A percentile compares a stretch with the other conserved stretches of the same genome.
Evolutionary conservation across 2,329 filamentous ascomycete genomes (phyloP).

Genomic region (Emydomyces testavorans): DNA sequence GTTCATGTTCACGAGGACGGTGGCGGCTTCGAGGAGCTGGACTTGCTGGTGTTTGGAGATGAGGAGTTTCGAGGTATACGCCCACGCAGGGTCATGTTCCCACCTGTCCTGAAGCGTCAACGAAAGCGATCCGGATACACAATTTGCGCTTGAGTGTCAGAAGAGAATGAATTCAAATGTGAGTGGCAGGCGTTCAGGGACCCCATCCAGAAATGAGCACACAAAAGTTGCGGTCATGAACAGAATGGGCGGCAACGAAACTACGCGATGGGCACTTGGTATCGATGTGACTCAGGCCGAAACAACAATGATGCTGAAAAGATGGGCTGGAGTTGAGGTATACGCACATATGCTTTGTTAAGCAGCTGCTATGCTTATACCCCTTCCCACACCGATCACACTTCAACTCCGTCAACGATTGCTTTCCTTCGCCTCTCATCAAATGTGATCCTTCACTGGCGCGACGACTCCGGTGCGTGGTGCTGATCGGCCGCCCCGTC

Average conservation of each 20-base stretch:
- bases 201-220: not conserved
- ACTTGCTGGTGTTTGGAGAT: slow-evolving; percentile 99
- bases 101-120: slow-evolving; percentile 54
- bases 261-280: no score
- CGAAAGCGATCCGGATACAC: slow-evolving; percentile 1
- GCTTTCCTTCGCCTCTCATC: slow-evolving; percentile 64
- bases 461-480: slow-evolving; percentile 47
- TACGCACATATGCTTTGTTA: slow-evolving; percentile 99
- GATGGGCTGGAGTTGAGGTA: slow-evolving; percentile 27
- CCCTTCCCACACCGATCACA: slow-evolving; percentile 98
- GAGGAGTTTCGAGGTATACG: slow-evolving; percentile 88
- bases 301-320: slow-evolving; percentile 28
- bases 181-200: not conserved
- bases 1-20: slow-evolving; percentile 90
- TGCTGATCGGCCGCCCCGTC: slow-evolving; percentile 37
- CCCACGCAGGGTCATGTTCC: slow-evolving; percentile 99
- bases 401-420: slow-evolving; percentile 73
- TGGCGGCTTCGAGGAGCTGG: slow-evolving; percentile 89
- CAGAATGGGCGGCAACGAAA: slow-evolving; percentile 12
- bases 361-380: slow-evolving; percentile 99
- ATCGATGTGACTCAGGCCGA: slow-evolving; percentile 12
- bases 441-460: slow-evolving; percentile 81
- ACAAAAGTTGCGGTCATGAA: not conserved
- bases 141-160: not conserved
- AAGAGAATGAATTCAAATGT: not conserved